These are phyloP conservation scores for Stephania japonica DNA, from an alignment of 164 flowering plant genomes.

Conservation along the genomic window DNA sequence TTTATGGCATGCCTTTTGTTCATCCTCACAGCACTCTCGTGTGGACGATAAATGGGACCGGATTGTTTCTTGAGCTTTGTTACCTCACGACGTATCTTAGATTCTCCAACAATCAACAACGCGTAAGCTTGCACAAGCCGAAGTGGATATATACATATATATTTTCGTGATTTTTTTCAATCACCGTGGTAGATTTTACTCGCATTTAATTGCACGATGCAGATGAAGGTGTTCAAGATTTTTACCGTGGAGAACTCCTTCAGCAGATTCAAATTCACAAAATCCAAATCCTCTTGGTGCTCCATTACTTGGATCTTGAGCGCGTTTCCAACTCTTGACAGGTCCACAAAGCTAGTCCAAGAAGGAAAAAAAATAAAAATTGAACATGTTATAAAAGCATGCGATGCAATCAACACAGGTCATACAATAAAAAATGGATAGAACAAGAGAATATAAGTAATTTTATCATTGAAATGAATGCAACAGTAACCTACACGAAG, in stretches of 20 bases:
- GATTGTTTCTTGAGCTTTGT: no score
- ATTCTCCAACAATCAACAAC: no score
- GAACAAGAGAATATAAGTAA: background rate
- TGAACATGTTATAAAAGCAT: background rate
- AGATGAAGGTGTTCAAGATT: no score
- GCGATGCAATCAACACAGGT: background rate
- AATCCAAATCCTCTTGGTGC: conserved; percentile 83
- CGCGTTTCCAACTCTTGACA: conserved; percentile 96
- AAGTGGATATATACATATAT: no score
- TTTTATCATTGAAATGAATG: background rate
- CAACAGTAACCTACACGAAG: conserved; percentile 43
- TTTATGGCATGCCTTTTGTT: no score
- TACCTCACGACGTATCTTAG: no score
- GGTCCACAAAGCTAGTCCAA: conserved; percentile 62
- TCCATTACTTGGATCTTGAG: conserved; percentile 76
- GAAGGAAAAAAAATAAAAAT: background rate
- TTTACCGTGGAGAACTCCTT: conserved; percentile 83
- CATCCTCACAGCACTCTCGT: no score
- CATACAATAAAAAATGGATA: background rate
- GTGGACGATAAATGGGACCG: no score
- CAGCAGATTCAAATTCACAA: conserved; percentile 95
- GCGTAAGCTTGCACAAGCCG: no score
- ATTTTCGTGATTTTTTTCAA: no score
- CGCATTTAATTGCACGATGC: no score
- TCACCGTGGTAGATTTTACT: no score